Conservation (phyloP, 495 filamentous ascomycete genomes). For the Sphaerosporella brunnea region DNA sequence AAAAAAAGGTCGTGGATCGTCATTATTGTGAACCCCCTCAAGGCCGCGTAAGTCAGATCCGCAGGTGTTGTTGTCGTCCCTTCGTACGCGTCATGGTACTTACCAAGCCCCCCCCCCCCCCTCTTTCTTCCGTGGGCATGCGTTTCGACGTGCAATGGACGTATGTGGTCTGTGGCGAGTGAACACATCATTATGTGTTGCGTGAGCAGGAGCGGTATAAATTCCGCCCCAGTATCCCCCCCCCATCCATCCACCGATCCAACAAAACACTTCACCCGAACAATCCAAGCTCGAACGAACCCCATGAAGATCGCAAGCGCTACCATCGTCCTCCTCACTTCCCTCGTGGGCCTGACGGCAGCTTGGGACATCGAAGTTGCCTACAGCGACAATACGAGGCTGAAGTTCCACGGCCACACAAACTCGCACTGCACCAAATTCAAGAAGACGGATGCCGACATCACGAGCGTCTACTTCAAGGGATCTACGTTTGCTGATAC, state of each 20-base stretch:
- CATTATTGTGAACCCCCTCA: too few species aligned
- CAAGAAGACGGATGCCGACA: constrained; percentile 3
- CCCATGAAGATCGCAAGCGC: background rate
- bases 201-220: too few species aligned
- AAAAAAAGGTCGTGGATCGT: too few species aligned
- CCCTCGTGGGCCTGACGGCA: background rate
- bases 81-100: too few species aligned
- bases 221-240: background rate
- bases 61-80: too few species aligned
- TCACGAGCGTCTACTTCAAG: constrained; percentile 6
- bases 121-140: too few species aligned
- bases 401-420: constrained; percentile 3
- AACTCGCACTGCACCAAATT: constrained; percentile 4
- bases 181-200: too few species aligned
- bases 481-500: constrained; percentile 2
- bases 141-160: too few species aligned
- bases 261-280: background rate
- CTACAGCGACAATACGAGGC: constrained; percentile 3
- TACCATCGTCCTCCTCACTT: background rate
- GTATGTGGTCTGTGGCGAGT: too few species aligned
- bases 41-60: too few species aligned
- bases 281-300: background rate
- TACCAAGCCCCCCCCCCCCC: too few species aligned
- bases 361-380: constrained; percentile 3
- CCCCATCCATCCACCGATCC: background rate